Base-by-base conservation (phyloP, 352 stramenopile genomes). In the Aphanomyces invadans region DNA sequence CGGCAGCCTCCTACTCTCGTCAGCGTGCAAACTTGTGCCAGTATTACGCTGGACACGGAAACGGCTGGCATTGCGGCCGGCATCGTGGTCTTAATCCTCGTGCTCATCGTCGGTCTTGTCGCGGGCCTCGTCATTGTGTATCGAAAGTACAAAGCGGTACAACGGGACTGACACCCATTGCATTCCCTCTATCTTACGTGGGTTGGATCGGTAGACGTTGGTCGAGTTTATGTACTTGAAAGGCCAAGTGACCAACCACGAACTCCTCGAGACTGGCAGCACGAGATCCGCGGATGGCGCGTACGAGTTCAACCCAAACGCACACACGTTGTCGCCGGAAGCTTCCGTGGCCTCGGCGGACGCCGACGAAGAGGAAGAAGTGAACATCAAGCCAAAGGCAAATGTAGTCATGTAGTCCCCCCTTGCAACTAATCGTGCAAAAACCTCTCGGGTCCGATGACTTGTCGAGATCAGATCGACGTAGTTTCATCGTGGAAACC, bases 211-310 rank as follows among this genome's bases (percentile, higher is more conserved):
- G n/a, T 67, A 67, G 60, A 67, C 60, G 23, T 12, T 67, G 60
- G 5, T 57, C 2, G 60, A 67, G 29, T 67, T 59, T 52, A 11
- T 67, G 17, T 67, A 67, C 33, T 51, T 67, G 38, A 67, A 67
- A 26, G 60, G 60, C 17, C 60, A 67, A 59, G 48, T 57, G 33
- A 65, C 54, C 10, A 51, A 31, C 23, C 59, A 65, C 46, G 36
- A 29, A 28, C 26, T 67, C 0, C 60, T 67, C 32, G 60, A 57
- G n/a, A n/a, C 28, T 19, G 45, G 46, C 15, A 64, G 55, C 21
- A 36, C 60, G 19, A 4, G 26, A 26, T 67, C 60, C 5, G 23
- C 42, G 15, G 60, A 60, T 33, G 60, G 60, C 31, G 38, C 49
- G 39, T 67, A 32, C 33, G 46, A 67, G 23, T 57, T 67, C 33